Conservation (phyloP, 305 asterid species). For the Petunia hybrid region DNA sequence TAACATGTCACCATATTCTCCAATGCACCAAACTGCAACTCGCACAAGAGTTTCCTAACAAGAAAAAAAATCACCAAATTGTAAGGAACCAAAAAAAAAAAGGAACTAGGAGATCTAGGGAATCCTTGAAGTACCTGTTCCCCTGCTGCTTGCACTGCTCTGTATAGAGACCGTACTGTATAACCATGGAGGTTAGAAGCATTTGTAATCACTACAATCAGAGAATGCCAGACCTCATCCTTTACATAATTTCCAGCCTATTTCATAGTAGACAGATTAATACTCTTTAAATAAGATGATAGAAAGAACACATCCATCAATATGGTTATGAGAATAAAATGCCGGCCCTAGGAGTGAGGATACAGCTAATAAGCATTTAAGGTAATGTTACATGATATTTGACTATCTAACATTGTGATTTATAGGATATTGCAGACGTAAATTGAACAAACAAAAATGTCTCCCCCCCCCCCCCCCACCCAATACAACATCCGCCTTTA, state of each 20-base stretch:
- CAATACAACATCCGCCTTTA: slow-evolving; percentile 12
- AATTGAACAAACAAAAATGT: neutral
- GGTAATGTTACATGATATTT: neutral
- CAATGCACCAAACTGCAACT: slow-evolving; percentile 98
- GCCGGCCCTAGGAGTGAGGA: neutral
- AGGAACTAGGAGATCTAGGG: slow-evolving; percentile 5
- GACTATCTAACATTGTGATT: neutral
- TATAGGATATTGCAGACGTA: neutral
- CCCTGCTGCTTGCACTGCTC: slow-evolving; percentile 68
- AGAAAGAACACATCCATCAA: slow-evolving; percentile 11
- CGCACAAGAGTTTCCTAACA: slow-evolving; percentile 88
- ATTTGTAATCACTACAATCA: slow-evolving; percentile 85
- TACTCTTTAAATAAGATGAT: slow-evolving; percentile 28
- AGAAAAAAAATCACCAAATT: slow-evolving; percentile 35
- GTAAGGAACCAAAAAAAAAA: neutral
- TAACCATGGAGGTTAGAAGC: slow-evolving; percentile 96
- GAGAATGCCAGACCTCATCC: slow-evolving; percentile 98
- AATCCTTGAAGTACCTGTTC: slow-evolving; percentile 70
- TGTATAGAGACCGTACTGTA: slow-evolving; percentile 80
- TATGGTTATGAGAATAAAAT: neutral
- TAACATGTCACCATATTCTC: slow-evolving; percentile 96
- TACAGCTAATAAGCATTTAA: neutral
- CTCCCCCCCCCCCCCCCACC: neutral
- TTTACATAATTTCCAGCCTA: slow-evolving; percentile 96
- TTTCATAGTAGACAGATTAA: slow-evolving; percentile 43